phyloP scores from a whole-genome alignment of 1,139 yeast species.

The Trichomonascaceae sp. region DNA sequence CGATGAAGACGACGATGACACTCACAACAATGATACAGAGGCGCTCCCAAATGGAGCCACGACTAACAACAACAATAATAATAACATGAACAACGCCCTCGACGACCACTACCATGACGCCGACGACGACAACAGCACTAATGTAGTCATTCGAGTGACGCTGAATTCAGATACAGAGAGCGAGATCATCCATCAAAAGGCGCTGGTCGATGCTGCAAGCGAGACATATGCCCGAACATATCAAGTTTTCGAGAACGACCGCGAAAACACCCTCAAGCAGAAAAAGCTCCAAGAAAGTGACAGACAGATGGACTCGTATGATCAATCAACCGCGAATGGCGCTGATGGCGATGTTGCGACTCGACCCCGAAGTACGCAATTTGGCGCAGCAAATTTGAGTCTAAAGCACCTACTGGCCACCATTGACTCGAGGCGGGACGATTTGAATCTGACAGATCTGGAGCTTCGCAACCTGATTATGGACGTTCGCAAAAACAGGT shows the following conservation, averaged over 20 bases:
- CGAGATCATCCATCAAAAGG: slow-evolving; percentile 4
- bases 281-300: slow-evolving; percentile 72
- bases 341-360: slow-evolving; percentile 1
- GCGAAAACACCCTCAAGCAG: slow-evolving; percentile 64
- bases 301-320: slow-evolving; percentile 46
- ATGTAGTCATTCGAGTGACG: slow-evolving; percentile 5
- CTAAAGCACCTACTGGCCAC: slow-evolving; percentile 66
- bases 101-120: no score
- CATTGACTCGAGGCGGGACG: slow-evolving; percentile 68
- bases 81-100: no score
- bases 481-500: slow-evolving; percentile 88
- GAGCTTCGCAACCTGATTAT: slow-evolving; percentile 75
- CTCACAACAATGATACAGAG: slow-evolving; percentile 4
- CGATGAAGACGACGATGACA: slow-evolving; percentile 14
- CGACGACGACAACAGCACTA: slow-evolving; percentile 7
- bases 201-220: slow-evolving; percentile 2
- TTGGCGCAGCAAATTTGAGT: slow-evolving; percentile 76
- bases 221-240: slow-evolving; percentile 33
- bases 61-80: slow-evolving; percentile 5
- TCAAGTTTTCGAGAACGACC: slow-evolving; percentile 74
- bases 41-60: slow-evolving; percentile 1
- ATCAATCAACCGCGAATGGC: slow-evolving; percentile 11
- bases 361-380: slow-evolving; percentile 12
- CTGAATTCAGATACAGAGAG: slow-evolving; percentile 4
- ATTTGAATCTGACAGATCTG: slow-evolving; percentile 61